phyloP scores from a whole-genome alignment of 2,329 filamentous ascomycete genomes.

The Cladophialophora yegresii region DNA sequence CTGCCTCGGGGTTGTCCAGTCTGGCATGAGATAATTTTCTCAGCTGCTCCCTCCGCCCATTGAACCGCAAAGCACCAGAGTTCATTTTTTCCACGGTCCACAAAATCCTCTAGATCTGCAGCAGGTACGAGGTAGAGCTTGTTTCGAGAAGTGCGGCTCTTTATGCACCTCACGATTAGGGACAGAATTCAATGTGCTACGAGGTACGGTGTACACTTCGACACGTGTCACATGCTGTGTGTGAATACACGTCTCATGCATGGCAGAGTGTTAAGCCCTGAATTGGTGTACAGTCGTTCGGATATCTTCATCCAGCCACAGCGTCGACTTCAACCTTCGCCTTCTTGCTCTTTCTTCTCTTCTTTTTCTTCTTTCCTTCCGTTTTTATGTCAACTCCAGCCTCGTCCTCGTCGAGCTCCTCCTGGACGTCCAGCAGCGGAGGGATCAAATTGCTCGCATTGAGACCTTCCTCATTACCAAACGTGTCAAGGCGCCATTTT shows the following conservation, averaged over 20 bases:
- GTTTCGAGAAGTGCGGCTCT: slow-evolving; percentile 2
- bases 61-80: slow-evolving; percentile 1
- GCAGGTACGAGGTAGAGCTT: neutral
- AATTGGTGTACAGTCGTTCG: neutral
- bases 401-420: slow-evolving; percentile 35
- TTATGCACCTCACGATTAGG: neutral
- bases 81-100: slow-evolving; percentile 7
- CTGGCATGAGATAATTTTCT: slow-evolving; percentile 6
- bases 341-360: slow-evolving; percentile 49
- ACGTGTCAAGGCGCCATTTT: slow-evolving; percentile 76
- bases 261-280: neutral
- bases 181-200: neutral
- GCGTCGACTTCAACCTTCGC: slow-evolving; percentile 17
- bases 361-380: slow-evolving; percentile 48
- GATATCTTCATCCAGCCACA: slow-evolving; percentile 10
- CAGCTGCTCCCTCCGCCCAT: slow-evolving; percentile 10
- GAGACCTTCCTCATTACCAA: slow-evolving; percentile 61
- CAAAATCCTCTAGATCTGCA: slow-evolving; percentile 9
- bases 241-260: neutral
- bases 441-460: slow-evolving; percentile 28
- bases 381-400: slow-evolving; percentile 48
- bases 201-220: too few species aligned
- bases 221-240: too few species aligned
- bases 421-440: slow-evolving; percentile 29
- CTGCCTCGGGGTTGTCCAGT: slow-evolving; percentile 2